Percentiles rank a stretch among this genome's conserved stretches.
Conservation (phyloP, 2,329 filamentous ascomycete genomes). For the Cadophora sp. region DNA sequence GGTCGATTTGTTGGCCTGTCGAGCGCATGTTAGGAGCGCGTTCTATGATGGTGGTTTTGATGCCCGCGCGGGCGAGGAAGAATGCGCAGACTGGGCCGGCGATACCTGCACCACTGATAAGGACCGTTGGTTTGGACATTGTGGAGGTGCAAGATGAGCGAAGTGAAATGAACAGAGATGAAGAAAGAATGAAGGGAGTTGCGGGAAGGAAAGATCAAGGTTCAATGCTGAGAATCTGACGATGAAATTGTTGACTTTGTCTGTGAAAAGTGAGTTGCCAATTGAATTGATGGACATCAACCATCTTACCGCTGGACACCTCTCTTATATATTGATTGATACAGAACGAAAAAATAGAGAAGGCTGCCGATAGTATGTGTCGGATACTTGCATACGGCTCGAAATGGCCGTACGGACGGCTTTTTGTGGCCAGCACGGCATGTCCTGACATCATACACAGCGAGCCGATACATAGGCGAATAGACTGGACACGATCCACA, state of each 20-base stretch:
- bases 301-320: background rate
- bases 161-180: background rate
- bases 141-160: background rate
- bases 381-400: background rate
- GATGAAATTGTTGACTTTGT: background rate
- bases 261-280: background rate
- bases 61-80: constrained; percentile 23
- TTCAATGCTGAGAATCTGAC: background rate
- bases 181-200: background rate
- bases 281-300: background rate
- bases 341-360: background rate
- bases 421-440: background rate
- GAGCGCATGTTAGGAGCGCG: constrained; percentile 50
- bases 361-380: background rate
- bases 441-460: background rate
- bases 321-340: background rate
- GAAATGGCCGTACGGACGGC: background rate
- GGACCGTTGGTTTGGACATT: constrained; percentile 18
- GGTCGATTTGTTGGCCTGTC: constrained; percentile 60
- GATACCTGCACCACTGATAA: constrained; percentile 18
- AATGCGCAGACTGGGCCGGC: constrained; percentile 20
- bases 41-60: constrained; percentile 50
- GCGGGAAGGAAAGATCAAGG: background rate
- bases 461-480: background rate
- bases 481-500: background rate